phyloP scores from a whole-genome alignment of 805 yeast species.

The Saturnispora ahearnii region DNA sequence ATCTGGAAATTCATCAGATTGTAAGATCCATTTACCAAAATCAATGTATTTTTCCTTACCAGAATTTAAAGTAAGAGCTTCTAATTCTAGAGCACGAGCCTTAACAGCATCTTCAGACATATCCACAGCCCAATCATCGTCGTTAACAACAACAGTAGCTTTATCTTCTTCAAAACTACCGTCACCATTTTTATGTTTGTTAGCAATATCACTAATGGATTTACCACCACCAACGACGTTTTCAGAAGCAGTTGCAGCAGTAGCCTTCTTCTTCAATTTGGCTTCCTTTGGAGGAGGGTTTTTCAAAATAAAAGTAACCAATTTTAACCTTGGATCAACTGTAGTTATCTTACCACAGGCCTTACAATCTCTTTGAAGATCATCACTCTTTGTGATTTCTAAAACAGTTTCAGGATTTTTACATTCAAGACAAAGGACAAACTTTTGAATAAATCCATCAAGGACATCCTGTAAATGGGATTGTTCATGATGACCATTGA shows the following conservation, averaged over 20 bases:
- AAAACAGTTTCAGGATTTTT: slow-evolving; percentile 97
- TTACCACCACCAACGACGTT: slow-evolving; percentile 83
- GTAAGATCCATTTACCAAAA: slow-evolving; percentile 84
- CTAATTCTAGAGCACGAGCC: slow-evolving; percentile 82
- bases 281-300: slow-evolving; percentile 73
- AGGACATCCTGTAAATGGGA: slow-evolving; percentile 84
- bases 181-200: slow-evolving; percentile 26
- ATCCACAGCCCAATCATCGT: slow-evolving; percentile 96
- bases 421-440: slow-evolving; percentile 89
- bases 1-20: slow-evolving; percentile 38
- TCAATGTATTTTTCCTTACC: slow-evolving; percentile 51
- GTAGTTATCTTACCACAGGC: slow-evolving; percentile 91
- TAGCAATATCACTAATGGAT: slow-evolving; percentile 71
- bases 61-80: slow-evolving; percentile 37
- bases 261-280: slow-evolving; percentile 43
- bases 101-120: slow-evolving; percentile 93
- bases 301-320: slow-evolving; percentile 79
- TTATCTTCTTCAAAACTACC: slow-evolving; percentile 20
- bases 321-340: slow-evolving; percentile 78
- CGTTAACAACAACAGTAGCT: slow-evolving; percentile 46
- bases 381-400: slow-evolving; percentile 63
- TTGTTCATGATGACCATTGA: slow-evolving; percentile 91
- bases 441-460: slow-evolving; percentile 89
- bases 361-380: slow-evolving; percentile 85
- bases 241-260: slow-evolving; percentile 65